Conservation (phyloP, 2,329 filamentous ascomycete genomes). For the Fusarium pseudograminearum region DNA sequence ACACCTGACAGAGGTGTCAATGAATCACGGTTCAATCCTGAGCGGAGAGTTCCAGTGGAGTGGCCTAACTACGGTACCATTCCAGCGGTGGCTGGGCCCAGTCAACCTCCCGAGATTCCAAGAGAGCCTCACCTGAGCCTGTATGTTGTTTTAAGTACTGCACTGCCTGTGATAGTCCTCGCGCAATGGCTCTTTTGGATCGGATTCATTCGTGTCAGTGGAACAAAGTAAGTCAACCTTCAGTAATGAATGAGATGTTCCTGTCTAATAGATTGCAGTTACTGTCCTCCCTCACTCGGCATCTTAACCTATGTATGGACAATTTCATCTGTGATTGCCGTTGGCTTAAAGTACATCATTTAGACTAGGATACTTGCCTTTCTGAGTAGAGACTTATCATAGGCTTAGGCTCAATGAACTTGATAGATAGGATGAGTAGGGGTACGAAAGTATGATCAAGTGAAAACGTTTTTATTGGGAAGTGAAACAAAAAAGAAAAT, state of each 20-base stretch:
- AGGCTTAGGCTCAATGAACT: too few relatives aligned
- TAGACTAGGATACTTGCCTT: background rate
- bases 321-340: background rate
- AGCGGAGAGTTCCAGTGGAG: background rate
- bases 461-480: too few relatives aligned
- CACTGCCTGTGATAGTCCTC: background rate
- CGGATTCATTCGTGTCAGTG: slow-evolving; percentile 25
- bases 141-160: background rate
- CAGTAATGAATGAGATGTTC: fast-evolving
- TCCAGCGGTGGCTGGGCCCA: background rate
- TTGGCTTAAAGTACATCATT: background rate
- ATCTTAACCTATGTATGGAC: background rate
- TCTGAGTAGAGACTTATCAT: too few relatives aligned
- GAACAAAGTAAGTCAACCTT: background rate
- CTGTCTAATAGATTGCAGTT: background rate
- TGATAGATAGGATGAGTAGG: too few relatives aligned
- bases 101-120: fast-evolving
- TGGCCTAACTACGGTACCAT: background rate
- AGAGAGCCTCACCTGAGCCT: background rate
- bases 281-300: background rate
- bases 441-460: too few relatives aligned
- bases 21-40: too few relatives aligned
- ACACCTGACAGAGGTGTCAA: too few relatives aligned
- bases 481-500: too few relatives aligned
- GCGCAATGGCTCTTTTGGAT: slow-evolving; percentile 33